Conservation (phyloP, 2,329 filamentous ascomycete genomes). For the Sarocladium brachiariae region DNA sequence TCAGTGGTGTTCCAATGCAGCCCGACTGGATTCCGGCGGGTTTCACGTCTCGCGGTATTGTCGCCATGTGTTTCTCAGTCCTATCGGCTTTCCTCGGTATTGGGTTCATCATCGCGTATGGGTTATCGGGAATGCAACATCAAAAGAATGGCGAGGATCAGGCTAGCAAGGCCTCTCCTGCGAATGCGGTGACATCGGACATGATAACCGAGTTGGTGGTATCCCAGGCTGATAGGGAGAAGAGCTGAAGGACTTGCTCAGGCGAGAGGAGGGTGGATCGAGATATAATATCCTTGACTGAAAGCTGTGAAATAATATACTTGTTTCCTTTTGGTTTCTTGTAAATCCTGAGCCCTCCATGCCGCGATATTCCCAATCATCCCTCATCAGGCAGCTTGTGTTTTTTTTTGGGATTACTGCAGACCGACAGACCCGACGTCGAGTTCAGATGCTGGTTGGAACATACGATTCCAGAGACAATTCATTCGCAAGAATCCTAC, state of each 20-base stretch:
- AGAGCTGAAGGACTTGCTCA: background rate
- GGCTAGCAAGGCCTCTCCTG: background rate
- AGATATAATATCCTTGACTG: too few species aligned
- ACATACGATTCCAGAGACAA: too few species aligned
- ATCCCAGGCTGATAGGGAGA: background rate
- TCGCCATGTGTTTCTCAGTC: conserved; percentile 8
- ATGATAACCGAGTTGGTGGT: background rate
- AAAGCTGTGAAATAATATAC: too few species aligned
- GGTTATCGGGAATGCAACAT: background rate
- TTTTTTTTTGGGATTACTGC: too few species aligned
- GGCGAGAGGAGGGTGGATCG: too few species aligned
- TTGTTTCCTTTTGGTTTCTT: too few species aligned
- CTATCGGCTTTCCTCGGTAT: conserved; percentile 7
- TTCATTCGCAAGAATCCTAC: too few species aligned
- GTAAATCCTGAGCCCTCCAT: too few species aligned
- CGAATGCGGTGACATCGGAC: background rate
- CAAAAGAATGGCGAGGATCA: background rate
- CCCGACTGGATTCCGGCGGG: conserved; percentile 4
- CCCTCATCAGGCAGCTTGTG: too few species aligned
- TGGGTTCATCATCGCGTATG: conserved; percentile 3
- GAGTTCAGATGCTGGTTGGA: too few species aligned
- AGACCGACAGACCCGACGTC: too few species aligned
- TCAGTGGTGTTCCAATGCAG: conserved; percentile 22
- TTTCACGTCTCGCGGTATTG: conserved; percentile 4
- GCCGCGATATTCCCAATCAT: too few species aligned